Evolutionary conservation across 495 filamentous ascomycete genomes (phyloP), one percentile per base, ranked within the genome.

Genomic region (Penicillium herquei): DNA sequence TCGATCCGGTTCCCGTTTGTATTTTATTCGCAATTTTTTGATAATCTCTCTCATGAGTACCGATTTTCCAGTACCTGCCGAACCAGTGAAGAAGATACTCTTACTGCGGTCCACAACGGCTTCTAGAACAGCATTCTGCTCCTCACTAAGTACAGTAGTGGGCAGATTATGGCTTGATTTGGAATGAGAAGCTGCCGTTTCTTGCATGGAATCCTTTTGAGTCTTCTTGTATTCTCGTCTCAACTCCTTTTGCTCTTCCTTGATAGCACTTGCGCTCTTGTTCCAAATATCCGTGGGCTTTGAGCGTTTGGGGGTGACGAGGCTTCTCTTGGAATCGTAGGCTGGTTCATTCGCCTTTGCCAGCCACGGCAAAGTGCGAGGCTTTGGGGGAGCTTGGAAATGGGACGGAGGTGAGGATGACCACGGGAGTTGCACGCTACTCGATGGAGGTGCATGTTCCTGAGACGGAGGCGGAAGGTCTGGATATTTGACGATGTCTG

Each of bases 71-170:
- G 94, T 98, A 79, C 94, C 94, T 52, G 94, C 94, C 40, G 94
- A 96, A 53, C 94, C 94, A 2, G 94, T 98, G 71, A 98, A 98
- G 78, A 98, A 98, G 4, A 97, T 92, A 61, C 94, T 96, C 64
- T 91, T 88, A 33, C 78, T 75, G 35, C 87, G 66, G 4, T 92
- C 80, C 3, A 89, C 76, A 18, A 98, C 91, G 12, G 96, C 71
- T 13, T 88, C 81, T 50, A 93, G 76, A n/a, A 98, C 90, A 55
- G 87, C 82, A 42, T 78, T 76, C 69, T 98, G 94, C 67, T 98
- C 94, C 2, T 87, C 80, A 67, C 90, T 97, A 17, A 98, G 76
- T 49, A 84, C 84, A 16, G 96, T 81, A 8, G 77, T 71, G 0
- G 84, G 72, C n/a, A 81, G 50, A 56, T 79, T 84, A 16, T 70